Evolutionary conservation across 257 asterid species (phyloP), one percentile per base, ranked within the genome.

Genomic region (Marsdenia floribunda): DNA sequence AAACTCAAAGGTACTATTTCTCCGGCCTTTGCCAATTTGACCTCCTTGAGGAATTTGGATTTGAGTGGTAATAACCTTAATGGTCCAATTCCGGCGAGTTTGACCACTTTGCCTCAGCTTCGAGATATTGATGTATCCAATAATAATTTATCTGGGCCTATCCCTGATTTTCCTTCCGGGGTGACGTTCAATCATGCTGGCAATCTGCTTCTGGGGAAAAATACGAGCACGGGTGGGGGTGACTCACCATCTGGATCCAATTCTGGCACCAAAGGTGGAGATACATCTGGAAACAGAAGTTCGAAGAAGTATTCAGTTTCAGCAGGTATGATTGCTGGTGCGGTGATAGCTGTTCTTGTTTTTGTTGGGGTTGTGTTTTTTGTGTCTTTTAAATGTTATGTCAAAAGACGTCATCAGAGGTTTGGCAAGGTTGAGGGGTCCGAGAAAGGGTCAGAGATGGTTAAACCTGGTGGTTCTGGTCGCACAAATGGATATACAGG

Each of bases 311-410:
- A 80, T 16, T 73, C 92, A 5, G 77, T 73, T 76, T 86, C 96
- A 2, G 85, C 80, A 42, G 97, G 92, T 77, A 80, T 92, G 87
- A 83, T 92, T 77, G 99, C 83, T 10, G 97, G 99, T 33, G 90
- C 92, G 66, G 82, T 87, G 22, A 79, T 87, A 67, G 97, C 96
- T 49, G 96, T 88, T 33, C 13, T 89, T 12, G 80, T 88, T 15
- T 90, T 92, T 9, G 37, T 86, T 21, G 88, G 80, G 44, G 91
- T 92, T 70, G 12, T 92, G 24, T 73, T 90, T 81, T 94, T 89
- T 76, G 97, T 94, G 37, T 89, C 89, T 12, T 89, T 85, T 68
- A 94, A 90, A 55, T 92, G 96, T 80, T 90, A 82, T 71, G 58
- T 81, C 66, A 88, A 76, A 87, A 83, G 87, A 68, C 82, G 87